A percentile compares a stretch with the other conserved stretches of the same genome.
Evolutionary conservation across 1,139 yeast genomes (phyloP).

Genomic region (Nakaseomyces uthaithaninus): DNA sequence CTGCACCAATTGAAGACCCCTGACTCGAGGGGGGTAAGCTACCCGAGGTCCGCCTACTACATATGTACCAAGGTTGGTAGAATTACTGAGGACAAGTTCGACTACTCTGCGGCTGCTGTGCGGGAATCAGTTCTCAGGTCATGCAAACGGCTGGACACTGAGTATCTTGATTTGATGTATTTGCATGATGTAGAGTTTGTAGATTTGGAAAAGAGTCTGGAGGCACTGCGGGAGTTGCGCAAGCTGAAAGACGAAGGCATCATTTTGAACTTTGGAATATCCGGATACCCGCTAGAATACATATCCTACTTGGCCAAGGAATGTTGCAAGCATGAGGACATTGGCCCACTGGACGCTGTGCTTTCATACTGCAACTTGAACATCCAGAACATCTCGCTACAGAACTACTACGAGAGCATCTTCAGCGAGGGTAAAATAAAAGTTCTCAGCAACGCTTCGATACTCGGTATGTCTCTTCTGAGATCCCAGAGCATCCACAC

Average conservation of each 20-base stretch:
- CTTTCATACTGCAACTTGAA: conserved; percentile 79
- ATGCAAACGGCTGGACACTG: conserved; percentile 52
- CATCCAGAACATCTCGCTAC: conserved; percentile 61
- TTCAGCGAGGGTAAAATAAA: conserved; percentile 47
- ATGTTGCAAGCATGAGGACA: conserved; percentile 33
- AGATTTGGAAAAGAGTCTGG: conserved; percentile 43
- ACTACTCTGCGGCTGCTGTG: conserved; percentile 57
- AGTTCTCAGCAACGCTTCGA: conserved; percentile 67
- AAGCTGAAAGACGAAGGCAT: conserved; percentile 56
- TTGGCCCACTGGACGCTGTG: conserved; percentile 58
- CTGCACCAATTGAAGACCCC: conserved; percentile 36
- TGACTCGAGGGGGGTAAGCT: conserved; percentile 11
- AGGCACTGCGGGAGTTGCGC: conserved; percentile 55
- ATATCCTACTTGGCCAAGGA: conserved; percentile 43
- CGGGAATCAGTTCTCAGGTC: conserved; percentile 59
- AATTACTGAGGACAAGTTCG: conserved; percentile 57
- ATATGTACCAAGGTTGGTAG: conserved; percentile 88
- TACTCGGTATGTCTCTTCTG: conserved; percentile 79
- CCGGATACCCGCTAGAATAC: conserved; percentile 80
- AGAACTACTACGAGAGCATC: conserved; percentile 44
- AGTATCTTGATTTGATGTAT: conserved; percentile 70
- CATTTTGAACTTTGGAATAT: conserved; percentile 61
- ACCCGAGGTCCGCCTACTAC: conserved; percentile 55
- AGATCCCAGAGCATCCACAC: conserved; percentile 57
- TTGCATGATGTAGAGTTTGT: conserved; percentile 88